Percentiles rank a stretch among this genome's conserved stretches.
Conservation (phyloP, 257 asterid species). For the Leptodermis oblonga region DNA sequence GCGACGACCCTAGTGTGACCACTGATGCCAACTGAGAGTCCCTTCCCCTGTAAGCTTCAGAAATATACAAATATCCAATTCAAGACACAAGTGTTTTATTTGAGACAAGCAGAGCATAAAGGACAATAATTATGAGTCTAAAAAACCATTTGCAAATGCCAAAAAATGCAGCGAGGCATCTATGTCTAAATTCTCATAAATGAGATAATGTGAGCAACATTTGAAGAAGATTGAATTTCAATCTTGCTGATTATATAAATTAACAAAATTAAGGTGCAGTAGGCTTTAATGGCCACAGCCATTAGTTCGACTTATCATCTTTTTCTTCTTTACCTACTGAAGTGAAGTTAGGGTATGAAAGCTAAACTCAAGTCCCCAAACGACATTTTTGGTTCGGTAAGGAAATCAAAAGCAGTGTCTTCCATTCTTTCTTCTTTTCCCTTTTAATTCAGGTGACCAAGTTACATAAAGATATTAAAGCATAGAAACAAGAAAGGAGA, state of each 20-base stretch:
- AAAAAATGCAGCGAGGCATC: not conserved
- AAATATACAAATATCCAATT: not conserved
- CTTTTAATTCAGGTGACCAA: not conserved
- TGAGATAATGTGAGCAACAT: not conserved
- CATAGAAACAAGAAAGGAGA: not conserved
- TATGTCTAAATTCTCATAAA: not conserved
- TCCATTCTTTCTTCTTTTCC: not conserved
- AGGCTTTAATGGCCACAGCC: not conserved
- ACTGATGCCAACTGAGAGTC: slow-evolving; percentile 17
- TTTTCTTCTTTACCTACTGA: not conserved
- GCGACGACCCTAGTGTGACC: slow-evolving; percentile 22
- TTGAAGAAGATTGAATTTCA: not conserved
- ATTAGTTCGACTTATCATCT: not conserved
- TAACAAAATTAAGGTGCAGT: not conserved
- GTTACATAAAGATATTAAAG: not conserved
- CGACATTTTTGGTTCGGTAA: not conserved
- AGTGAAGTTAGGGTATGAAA: not conserved
- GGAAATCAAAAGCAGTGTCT: not conserved
- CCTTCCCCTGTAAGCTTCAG: slow-evolving; percentile 15
- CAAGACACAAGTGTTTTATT: not conserved
- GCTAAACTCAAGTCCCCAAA: not conserved
- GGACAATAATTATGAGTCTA: not conserved
- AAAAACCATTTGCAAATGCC: not conserved
- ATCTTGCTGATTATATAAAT: not conserved
- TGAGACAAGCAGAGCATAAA: not conserved